Conservation (phyloP, 192 early-diverging fungal species). For the Chytriomyces sp. region DNA sequence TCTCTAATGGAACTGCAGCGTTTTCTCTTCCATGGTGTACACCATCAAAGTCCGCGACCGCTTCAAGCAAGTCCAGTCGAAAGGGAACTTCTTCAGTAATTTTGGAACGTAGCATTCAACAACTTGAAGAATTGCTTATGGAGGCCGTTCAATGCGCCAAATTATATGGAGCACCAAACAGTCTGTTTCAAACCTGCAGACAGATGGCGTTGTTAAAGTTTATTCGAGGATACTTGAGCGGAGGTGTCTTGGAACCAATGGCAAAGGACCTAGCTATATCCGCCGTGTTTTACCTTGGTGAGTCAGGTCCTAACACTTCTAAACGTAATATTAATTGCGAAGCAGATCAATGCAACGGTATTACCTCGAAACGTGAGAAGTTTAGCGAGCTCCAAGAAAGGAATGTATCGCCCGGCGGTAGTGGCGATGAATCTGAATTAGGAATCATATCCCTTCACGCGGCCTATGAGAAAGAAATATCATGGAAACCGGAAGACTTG, state of each 20-base stretch:
- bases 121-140: conserved; percentile 35
- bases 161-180: conserved; percentile 41
- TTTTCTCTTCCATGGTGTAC: conserved; percentile 49
- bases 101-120: conserved; percentile 26
- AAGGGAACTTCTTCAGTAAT: conserved; percentile 10
- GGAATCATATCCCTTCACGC: background rate
- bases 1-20: conserved; percentile 13
- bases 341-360: conserved; percentile 62
- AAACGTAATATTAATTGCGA: conserved; percentile 1
- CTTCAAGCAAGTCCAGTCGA: conserved; percentile 14
- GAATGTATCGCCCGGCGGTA: conserved; percentile 16
- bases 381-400: conserved; percentile 52
- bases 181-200: conserved; percentile 41
- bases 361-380: conserved; percentile 67
- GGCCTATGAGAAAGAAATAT: conserved; percentile 22
- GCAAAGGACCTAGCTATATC: conserved; percentile 31
- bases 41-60: background rate
- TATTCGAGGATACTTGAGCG: conserved; percentile 39
- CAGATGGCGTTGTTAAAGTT: conserved; percentile 35
- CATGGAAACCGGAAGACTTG: conserved; percentile 43
- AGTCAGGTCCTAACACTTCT: background rate
- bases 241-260: conserved; percentile 12
- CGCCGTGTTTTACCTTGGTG: conserved; percentile 57
- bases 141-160: conserved; percentile 43
- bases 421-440: background rate